Evolutionary conservation across 257 asterid species (phyloP), one percentile per base, ranked within the genome.

Genomic region (Rauvolfia tetraphylla): DNA sequence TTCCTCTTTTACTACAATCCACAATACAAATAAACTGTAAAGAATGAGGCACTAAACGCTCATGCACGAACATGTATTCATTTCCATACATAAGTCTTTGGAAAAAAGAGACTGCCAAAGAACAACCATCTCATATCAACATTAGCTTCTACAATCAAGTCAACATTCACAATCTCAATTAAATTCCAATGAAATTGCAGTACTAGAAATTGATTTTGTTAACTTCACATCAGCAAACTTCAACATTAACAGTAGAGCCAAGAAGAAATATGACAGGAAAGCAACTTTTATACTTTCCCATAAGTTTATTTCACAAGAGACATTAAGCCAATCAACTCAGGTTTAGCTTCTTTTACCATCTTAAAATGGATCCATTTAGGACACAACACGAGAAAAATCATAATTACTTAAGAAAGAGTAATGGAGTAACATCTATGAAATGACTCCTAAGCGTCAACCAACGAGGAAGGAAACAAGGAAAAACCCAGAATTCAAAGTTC

Each of bases 401-500:
- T 31, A 23, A 18, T 53, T 57, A 46, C 1, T 8, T 41, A 46
- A 1, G 51, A 27, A 29, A 13, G 22, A 53, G 22, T 53, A 56
- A 56, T 22, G 62, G 18, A 58, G 17, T 13, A 49, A 33, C 11
- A 46, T 7, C 31, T 1, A 53, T 53, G 13, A 34, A 56, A 33
- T 29, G 9, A 71, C 0, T 20, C 42, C n/a, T 11, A 46, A 68
- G 31, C 48, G 72, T 62, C n/a, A 46, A 51, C 42, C 27, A 49
- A 68, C 34, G 11, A 51, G 33, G 67, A 42, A 53, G 17, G 74
- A 74, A 67, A 73, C 34, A 27, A 49, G 18, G 54, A 49, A 67
- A 63, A 42, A n/a, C 75, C 74, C 70, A 73, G 53, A 66, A 73
- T 46, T 62, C 42, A 75, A 72, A 42, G 36, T 39, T 80, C 83